Evolutionary conservation across 768 basidiomycete species (phyloP).

Genomic region (Lactarius quietus): DNA sequence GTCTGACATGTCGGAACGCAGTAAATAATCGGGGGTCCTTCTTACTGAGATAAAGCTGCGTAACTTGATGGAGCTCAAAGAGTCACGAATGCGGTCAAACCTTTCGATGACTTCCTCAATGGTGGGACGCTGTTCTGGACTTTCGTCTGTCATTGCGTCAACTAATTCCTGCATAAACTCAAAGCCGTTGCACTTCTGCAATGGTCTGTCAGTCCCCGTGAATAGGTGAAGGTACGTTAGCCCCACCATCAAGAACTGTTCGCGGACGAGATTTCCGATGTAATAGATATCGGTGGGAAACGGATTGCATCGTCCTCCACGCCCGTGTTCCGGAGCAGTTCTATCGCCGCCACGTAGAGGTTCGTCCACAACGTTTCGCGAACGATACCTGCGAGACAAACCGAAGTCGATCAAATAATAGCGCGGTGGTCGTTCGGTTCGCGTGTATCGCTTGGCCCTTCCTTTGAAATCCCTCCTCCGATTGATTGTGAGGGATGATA

Average conservation of each 20-base stretch:
- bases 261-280: conserved; percentile 28
- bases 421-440: conserved; percentile 28
- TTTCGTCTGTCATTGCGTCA: conserved; percentile 35
- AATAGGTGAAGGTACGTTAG: neutral
- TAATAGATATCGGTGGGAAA: conserved; percentile 30
- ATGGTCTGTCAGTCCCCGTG: neutral
- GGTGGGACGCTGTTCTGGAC: conserved; percentile 36
- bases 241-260: conserved; percentile 18
- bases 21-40: conserved; percentile 10
- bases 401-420: conserved; percentile 35
- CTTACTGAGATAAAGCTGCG: conserved; percentile 8
- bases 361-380: conserved; percentile 16
- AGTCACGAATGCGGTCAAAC: conserved; percentile 7
- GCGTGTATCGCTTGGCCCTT: conserved; percentile 22
- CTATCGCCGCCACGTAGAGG: conserved; percentile 30
- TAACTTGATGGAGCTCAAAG: conserved; percentile 10
- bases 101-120: conserved; percentile 16
- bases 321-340: conserved; percentile 28
- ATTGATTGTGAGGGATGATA: conserved; percentile 10
- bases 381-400: conserved; percentile 24
- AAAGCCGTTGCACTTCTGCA: conserved; percentile 25
- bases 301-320: conserved; percentile 22
- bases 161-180: conserved; percentile 22
- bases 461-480: conserved; percentile 8
- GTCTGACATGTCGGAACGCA: conserved; percentile 6